Evolutionary conservation across 108 stramenopile species (phyloP), one percentile per base, ranked within the genome.

Genomic region (Nannochloropsis salina): DNA sequence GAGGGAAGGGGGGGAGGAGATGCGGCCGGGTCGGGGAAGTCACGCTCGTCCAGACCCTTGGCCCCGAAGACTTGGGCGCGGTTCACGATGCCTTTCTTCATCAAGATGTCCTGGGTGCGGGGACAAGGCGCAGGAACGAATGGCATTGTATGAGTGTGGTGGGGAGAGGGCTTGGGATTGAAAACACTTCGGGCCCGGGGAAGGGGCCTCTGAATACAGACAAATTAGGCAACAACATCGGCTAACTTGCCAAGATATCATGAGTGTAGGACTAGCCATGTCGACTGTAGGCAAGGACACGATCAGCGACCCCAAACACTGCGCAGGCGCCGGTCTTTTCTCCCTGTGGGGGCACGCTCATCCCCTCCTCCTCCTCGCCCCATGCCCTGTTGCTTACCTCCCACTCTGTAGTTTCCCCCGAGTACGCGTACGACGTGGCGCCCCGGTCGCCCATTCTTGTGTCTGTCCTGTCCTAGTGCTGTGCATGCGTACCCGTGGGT

Each of bases 341-440:
- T 31, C 31, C 31, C 31, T 31, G 31, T 31, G 31, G 31, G 31
- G 31, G 31, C 31, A 31, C 31, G 31, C 31, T 31, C 31, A 31
- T 31, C 31, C 31, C 31, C 31, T 31, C 31, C 31, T 31, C 31
- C 31, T 31, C 31, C 31, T 31, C 31, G 31, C 31, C 31, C 31
- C 31, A 1, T 31, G 31, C 31, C 31, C 31, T 31, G 31, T 31
- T 31, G 31, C 87, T n/a, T 9, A 88, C 87, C 83, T 88, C 87
- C 87, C 87, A 88, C 83, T 88, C 87, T 41, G 87, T 88, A 9
- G 87, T 88, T 80, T 88, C 87, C 21, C 87, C 87, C 80, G 84
- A 47, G 31, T 83, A 81, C 18, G 83, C 83, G 41, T 88, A 88
- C 41, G 84, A 80, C 8, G 83, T 80, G 11, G 87, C 44, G 1